Percentiles rank a stretch among this genome's conserved stretches.
These are phyloP conservation scores for Nicotiana obtusifolia DNA, from an alignment of 257 asterid genomes.

Conservation along the genomic window DNA sequence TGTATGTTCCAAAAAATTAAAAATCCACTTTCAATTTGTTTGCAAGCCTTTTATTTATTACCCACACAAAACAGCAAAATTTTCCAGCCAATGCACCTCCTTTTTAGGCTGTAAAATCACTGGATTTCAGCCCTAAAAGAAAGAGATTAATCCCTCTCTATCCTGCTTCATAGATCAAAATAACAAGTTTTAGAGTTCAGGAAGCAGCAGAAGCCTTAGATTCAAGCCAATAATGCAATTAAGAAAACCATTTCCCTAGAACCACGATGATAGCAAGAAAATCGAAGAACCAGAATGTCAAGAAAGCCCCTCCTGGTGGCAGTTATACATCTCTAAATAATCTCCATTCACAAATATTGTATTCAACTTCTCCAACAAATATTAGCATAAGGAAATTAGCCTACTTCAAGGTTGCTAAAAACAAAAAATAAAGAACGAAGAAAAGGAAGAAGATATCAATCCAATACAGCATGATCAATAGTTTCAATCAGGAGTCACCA, in stretches of 20 bases:
- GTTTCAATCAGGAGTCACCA: not conserved
- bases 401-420: not conserved
- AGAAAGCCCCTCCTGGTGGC: not conserved
- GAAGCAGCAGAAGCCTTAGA: not conserved
- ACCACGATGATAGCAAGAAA: not conserved
- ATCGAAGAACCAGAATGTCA: not conserved
- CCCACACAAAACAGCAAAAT: not conserved
- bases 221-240: not conserved
- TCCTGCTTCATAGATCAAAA: not conserved
- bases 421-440: not conserved
- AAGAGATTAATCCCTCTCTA: not conserved
- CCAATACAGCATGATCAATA: not conserved
- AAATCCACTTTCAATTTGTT: not conserved
- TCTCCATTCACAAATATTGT: not conserved
- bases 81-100: not conserved
- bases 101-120: not conserved
- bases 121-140: not conserved
- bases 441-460: not conserved
- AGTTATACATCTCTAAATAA: not conserved
- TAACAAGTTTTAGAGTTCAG: not conserved
- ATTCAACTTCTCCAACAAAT: not conserved
- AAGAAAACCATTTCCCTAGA: not conserved
- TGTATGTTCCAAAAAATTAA: not conserved
- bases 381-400: conserved; percentile 1
- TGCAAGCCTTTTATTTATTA: not conserved